Evolutionary conservation across 164 flowering plant species (phyloP).

Genomic region (Liriodendron chinense): DNA sequence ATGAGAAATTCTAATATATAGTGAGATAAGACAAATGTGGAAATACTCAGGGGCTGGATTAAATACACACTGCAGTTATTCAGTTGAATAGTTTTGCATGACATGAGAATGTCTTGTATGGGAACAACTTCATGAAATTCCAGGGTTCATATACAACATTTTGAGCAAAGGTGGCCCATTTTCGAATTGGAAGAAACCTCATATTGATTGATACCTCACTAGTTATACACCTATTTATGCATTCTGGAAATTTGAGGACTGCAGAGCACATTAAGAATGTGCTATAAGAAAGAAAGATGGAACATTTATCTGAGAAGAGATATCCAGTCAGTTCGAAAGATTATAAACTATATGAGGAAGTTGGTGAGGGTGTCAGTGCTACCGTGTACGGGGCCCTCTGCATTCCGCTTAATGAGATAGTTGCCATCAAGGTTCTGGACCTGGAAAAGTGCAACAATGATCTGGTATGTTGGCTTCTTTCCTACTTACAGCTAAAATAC

Average conservation of each 20-base stretch:
- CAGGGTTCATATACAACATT: constrained; percentile 9
- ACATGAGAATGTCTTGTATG: not conserved
- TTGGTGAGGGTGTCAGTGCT: constrained; percentile 95
- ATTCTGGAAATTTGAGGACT: constrained; percentile 13
- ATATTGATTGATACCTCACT: constrained; percentile 16
- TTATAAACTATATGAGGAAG: constrained; percentile 78
- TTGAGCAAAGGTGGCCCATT: constrained; percentile 30
- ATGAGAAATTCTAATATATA: not conserved
- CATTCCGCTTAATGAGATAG: constrained; percentile 73
- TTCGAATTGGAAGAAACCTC: constrained; percentile 38
- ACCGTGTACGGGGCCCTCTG: constrained; percentile 89
- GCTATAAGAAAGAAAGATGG: constrained; percentile 46
- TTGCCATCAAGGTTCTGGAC: constrained; percentile 94
- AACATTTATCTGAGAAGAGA: constrained; percentile 41
- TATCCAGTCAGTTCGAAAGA: constrained; percentile 66
- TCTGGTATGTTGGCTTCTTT: constrained; percentile 49
- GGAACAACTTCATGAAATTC: not conserved
- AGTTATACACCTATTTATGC: constrained; percentile 5
- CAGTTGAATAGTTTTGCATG: constrained; percentile 5
- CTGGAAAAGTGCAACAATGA: constrained; percentile 89
- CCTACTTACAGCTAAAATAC: not conserved
- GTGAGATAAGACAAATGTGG: not conserved
- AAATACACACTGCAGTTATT: not conserved
- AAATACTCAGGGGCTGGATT: not conserved
- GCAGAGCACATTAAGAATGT: constrained; percentile 24